Evolutionary conservation across 2,329 filamentous ascomycete species (phyloP), one percentile per base, ranked within the genome.

Genomic region (Fusarium pilosicola): DNA sequence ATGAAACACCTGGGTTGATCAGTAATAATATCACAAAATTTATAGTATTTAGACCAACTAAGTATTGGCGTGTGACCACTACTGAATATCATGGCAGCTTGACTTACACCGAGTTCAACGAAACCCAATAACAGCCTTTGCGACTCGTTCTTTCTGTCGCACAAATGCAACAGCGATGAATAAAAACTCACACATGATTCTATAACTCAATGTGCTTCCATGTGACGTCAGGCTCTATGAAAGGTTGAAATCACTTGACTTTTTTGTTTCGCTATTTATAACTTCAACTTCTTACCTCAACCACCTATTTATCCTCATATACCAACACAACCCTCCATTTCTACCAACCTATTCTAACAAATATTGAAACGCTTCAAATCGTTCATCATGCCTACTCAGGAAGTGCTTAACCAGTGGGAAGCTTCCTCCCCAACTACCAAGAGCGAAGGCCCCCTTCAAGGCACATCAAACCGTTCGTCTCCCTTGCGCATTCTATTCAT

Each of bases 361-460:
- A 11, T 1, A 28, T 14, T 9, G 22, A 48, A 26, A 38, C 18
- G 4, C 13, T 17, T 26, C 24, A 34, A 61, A 15, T 1, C 5
- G 11, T 12, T 10, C 11, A 42, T 7, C 8, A 78, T 78, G 77
- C 69, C 75, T 38, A 75, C 74, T 15, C 62, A 54, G 17, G 77
- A 79, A 72, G 70, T 76, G 5, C 44, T 79, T 30, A 32, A 39
- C 17, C 66, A 76, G 44, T 76, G 76, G 41, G 55, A 64, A 44
- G 66, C 63, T 13, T 56, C 51, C n/a, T 67, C 61, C 22, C 44
- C 68, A 22, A 62, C 74, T 13, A 61, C 67, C 42, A 74, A 64
- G 11, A 68, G 76, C 26, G 60, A 70, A 44, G 77, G 77, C 8
- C 77, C 77, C 15, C 63, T 79, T 12, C 65, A 68, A 38, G 70